Base-by-base conservation (phyloP, 1,284 basidiomycete species). In the Trichosporon sp. region DNA sequence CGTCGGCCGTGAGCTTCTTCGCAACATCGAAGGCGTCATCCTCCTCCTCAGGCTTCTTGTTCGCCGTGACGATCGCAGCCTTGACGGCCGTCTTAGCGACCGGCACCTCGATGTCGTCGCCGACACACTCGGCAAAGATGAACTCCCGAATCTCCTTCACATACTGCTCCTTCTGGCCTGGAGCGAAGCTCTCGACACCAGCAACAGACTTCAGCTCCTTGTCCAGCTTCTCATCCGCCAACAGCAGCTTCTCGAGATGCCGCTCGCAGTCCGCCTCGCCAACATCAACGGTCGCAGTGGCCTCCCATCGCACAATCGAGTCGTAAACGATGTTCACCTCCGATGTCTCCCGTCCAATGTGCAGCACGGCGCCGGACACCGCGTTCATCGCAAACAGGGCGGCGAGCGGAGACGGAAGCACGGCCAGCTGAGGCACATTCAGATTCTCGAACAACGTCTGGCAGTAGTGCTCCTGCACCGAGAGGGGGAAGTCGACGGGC, bases 391-490 rank as follows among this genome's bases (percentile, higher is more conserved):
- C 88, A 79, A 89, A 96, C 62, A 93, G 83, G 66, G 91, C 89
- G 4, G 90, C 86, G 73, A 95, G 86, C 5, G 95, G 89, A 2
- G 91, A 87, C 67, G 95, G 90, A 46, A 95, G 83, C 69, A 96
- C 83, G 49, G 87, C 86, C 69, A 97, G 87, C 29, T 88, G 90
- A 4, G 95, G 90, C 49, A 89, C 88, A 76, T 97, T 96, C 84
- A 97, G 91, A n/a, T 88, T 86, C 77, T 98, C 95, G 74, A 98
- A 99, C 77, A 96, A 93, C 63, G 94, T 84, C 74, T 91, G 92
- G 69, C 89, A 89, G 73, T 95, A 91, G 74, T 89, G 86, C 5
- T 86, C 84, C 60, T 85, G 83, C 60, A 89, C 85, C n/a, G 90
- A 84, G 7, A 80, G 71, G 0, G 78, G 72, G 4, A 80, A 65